Evolutionary conservation across 148 eudicot species (phyloP).

Genomic region (Nepenthes gracilis): DNA sequence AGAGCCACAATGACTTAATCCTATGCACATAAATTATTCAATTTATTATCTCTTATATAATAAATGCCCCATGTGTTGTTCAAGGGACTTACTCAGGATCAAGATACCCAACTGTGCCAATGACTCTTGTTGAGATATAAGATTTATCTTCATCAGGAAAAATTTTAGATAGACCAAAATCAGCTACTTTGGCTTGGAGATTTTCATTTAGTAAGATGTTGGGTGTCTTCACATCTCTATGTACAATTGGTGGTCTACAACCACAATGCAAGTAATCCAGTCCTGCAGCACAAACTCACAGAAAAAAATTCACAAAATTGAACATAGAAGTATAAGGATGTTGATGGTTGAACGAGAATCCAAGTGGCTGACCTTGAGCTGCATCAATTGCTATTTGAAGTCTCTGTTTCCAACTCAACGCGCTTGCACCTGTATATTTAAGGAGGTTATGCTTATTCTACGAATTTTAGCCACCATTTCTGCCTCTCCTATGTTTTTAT

Average conservation of each 20-base stretch:
- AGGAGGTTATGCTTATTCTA: background rate
- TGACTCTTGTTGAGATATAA: constrained; percentile 15
- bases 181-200: constrained; percentile 21
- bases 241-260: constrained; percentile 29
- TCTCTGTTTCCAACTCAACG: constrained; percentile 29
- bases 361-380: constrained; percentile 26
- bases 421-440: background rate
- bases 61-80: background rate
- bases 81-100: constrained; percentile 16
- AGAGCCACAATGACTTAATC: no score
- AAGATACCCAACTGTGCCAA: constrained; percentile 17
- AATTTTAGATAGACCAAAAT: constrained; percentile 20
- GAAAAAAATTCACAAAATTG: background rate
- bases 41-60: background rate
- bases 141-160: constrained; percentile 13
- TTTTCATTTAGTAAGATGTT: constrained; percentile 22
- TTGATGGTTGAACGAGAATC: background rate
- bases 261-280: constrained; percentile 30
- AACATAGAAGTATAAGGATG: background rate
- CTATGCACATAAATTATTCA: no score
- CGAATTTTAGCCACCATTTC: no score
- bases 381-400: constrained; percentile 28
- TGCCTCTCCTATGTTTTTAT: no score
- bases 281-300: constrained; percentile 4
- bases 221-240: constrained; percentile 28